Evolutionary conservation across 176 grass and related monocot genomes (phyloP).

Genomic region (Otatea glauca): DNA sequence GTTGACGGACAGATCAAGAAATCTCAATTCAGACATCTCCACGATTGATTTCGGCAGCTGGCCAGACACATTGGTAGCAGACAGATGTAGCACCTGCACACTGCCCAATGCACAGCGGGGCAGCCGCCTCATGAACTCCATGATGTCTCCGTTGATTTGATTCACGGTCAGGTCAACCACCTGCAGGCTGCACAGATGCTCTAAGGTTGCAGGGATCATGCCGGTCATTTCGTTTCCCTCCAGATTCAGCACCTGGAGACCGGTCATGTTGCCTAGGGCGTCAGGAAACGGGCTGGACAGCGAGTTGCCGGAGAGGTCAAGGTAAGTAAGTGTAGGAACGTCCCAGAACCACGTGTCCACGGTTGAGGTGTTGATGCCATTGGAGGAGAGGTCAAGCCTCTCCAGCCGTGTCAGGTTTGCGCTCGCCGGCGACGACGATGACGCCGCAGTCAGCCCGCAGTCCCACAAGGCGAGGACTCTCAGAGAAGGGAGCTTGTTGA

Average conservation of each 20-base stretch:
- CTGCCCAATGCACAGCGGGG: neutral
- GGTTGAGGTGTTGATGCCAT: neutral
- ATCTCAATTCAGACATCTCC: neutral
- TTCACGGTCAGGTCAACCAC: constrained; percentile 16
- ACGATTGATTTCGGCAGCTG: constrained; percentile 2
- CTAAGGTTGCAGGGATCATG: neutral
- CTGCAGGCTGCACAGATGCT: neutral
- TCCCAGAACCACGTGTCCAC: constrained; percentile 46
- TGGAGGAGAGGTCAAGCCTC: constrained; percentile 32
- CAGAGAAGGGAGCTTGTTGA: constrained; percentile 11
- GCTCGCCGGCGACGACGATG: neutral
- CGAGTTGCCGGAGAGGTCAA: constrained; percentile 15
- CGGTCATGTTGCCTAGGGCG: neutral
- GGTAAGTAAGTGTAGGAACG: neutral
- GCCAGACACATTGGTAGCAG: neutral
- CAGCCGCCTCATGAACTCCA: constrained; percentile 24
- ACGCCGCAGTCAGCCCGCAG: neutral
- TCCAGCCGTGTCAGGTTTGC: constrained; percentile 20
- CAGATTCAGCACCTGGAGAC: neutral
- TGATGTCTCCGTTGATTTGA: constrained; percentile 30
- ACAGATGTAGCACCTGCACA: neutral
- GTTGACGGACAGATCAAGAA: constrained; percentile 26
- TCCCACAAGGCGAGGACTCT: neutral
- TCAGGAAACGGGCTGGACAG: neutral
- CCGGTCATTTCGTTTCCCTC: neutral